Evolutionary conservation across 2,329 filamentous ascomycete genomes (phyloP).

Genomic region (Lasiodiplodia theobromae): DNA sequence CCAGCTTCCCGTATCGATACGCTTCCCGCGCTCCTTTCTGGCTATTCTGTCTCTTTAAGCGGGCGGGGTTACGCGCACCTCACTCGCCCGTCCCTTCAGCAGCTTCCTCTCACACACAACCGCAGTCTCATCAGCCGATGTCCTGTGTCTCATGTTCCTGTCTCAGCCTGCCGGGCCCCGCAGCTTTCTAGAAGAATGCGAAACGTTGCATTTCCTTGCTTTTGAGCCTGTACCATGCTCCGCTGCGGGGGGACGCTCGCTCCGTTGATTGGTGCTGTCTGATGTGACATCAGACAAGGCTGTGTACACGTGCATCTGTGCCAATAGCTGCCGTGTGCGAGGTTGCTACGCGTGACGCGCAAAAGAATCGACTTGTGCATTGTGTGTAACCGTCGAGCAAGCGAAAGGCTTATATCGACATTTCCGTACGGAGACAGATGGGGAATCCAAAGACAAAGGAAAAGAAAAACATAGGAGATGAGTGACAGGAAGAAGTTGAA

Average conservation of each 20-base stretch:
- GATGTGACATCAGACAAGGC: too few relatives aligned
- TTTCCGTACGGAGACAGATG: not conserved
- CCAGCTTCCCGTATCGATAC: constrained; percentile 4
- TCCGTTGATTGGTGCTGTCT: too few relatives aligned
- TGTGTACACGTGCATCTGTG: too few relatives aligned
- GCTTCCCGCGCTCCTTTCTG: not conserved
- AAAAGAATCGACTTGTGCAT: not conserved
- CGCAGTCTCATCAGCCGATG: constrained; percentile 20
- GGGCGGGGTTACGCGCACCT: not conserved
- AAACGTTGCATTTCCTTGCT: not conserved
- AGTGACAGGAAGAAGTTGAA: constrained; percentile 10
- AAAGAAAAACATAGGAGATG: not conserved
- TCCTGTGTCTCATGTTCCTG: constrained; percentile 8
- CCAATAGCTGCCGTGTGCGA: too few relatives aligned
- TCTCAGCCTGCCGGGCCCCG: not conserved
- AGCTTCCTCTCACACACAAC: constrained; percentile 5
- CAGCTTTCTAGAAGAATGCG: constrained; percentile 3
- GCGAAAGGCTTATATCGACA: not conserved
- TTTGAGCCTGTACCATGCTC: too few relatives aligned
- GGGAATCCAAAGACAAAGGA: not conserved
- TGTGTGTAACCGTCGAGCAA: constrained; percentile 3
- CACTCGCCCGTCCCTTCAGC: constrained; percentile 6
- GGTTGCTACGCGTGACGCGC: too few relatives aligned
- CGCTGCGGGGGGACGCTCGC: too few relatives aligned
- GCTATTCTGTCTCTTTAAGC: not conserved